These are phyloP conservation scores for Angophora floribunda DNA, from an alignment of 345 rosid genomes.

Conservation along the genomic window DNA sequence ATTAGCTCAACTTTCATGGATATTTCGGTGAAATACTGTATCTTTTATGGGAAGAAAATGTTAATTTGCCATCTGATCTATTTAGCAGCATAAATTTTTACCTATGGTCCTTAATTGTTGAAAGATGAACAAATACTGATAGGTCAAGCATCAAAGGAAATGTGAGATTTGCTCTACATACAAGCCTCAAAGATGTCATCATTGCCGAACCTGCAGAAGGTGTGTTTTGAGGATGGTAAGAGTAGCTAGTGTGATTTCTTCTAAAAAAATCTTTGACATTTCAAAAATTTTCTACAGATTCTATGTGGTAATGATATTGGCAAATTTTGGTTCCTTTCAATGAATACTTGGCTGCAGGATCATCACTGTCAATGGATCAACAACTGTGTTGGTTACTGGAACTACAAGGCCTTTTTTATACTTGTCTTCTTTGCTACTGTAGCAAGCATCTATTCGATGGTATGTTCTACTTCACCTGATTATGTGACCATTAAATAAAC, in stretches of 20 bases:
- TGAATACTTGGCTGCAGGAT: slow-evolving; percentile 38
- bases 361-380: slow-evolving; percentile 94
- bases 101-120: not conserved
- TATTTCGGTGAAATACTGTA: not conserved
- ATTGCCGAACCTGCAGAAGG: slow-evolving; percentile 86
- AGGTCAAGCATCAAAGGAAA: slow-evolving; percentile 48
- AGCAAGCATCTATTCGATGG: slow-evolving; percentile 62
- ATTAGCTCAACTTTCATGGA: not conserved
- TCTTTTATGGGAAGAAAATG: not conserved
- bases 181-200: slow-evolving; percentile 89
- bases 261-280: not conserved
- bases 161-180: slow-evolving; percentile 70
- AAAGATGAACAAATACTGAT: not conserved
- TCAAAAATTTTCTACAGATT: not conserved
- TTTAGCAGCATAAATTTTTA: not conserved
- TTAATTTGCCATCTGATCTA: not conserved
- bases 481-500: not conserved
- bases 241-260: not conserved
- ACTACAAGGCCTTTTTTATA: slow-evolving; percentile 78
- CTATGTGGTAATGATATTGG: not conserved
- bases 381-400: slow-evolving; percentile 85
- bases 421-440: slow-evolving; percentile 53
- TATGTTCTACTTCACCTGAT: slow-evolving; percentile 7
- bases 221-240: slow-evolving; percentile 90
- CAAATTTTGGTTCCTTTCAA: not conserved